Evolutionary conservation across 2,329 filamentous ascomycete genomes (phyloP), one percentile per base, ranked within the genome.

Genomic region (Colletotrichum sp.): DNA sequence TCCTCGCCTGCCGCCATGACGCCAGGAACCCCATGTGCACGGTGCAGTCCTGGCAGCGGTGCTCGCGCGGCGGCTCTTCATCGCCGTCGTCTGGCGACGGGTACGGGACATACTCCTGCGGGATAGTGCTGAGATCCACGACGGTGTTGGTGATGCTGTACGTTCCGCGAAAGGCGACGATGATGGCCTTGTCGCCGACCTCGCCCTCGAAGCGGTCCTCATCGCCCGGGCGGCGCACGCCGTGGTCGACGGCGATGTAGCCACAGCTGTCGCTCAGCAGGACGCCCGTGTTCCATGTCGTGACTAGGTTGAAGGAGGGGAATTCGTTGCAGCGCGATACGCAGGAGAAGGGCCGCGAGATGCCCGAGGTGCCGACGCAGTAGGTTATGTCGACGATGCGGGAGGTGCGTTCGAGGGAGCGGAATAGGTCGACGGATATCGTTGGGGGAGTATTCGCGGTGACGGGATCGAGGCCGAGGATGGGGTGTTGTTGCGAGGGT

Each of bases 81-180:
- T 82, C 81, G 21, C 83, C 86, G 62, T 87, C 82, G 55, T 87
- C 86, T 0, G 88, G 87, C 3, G 90, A 89, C 2, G 94, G 94
- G 82, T 98, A 99, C 1, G 97, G 96, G 2, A 96, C 91, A 81
- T 98, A 99, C 82, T 94, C 91, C 83, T 98, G 96, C 14, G 96
- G 96, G 4, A 96, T 89, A 3, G 96, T 97, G 77, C 95, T 96
- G 71, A 99, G 89, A 85, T 99, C 97, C 65, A 96, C 90, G 76
- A 99, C 93, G 14, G 96, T 96, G 83, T 98, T 98, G 69, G 95
- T 91, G 80, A 99, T 90, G 78, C 96, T 98, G 85, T 98, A 98
- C 16, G 97, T 98, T 28, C 97, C 97, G 62, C 97, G 92, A 81
- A 98, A 98, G 10, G 96, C 96, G 48, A 98, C 90, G 61, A 98